Evolutionary conservation across 1,139 yeast genomes (phyloP), one percentile per base, ranked within the genome.

Genomic region (Lodderomyces metapsilosis): DNA sequence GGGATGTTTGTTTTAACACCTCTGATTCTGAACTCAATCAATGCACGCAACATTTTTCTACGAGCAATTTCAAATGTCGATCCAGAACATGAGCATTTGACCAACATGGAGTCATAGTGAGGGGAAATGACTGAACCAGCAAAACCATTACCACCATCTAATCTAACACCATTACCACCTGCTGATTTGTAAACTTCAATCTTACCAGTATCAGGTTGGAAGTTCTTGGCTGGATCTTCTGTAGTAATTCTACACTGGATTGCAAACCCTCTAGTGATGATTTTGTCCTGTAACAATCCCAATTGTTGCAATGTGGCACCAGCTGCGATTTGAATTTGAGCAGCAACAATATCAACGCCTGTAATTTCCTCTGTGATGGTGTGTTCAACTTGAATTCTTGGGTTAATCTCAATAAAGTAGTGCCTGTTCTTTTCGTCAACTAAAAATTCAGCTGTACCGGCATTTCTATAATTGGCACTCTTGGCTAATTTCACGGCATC

Each of bases 241-340:
- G 98, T 94, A 43, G 98, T 92, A 70, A 92, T 92, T 78, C 98
- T 89, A 76, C 98, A 94, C 73, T 92, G 99, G 56, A 92, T 92
- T 35, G 98, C 98, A 64, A 91, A 92, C 10, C 99, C 99, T 62
- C 98, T 82, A 41, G 95, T 84, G 45, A 96, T 86, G 68, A 92
- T 89, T 62, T 86, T 85, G 64, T 91, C 96, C 71, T 92, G 98
- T 52, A 91, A 72, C 50, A 92, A 76, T 16, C 98, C 98, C 56
- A 92, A 76, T 62, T 92, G 95, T 52, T 83, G 84, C 56, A 92
- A 76, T 2, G 96, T 80, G 31, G 98, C 98, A 58, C 99, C 99
- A 5, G 98, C 98, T 41, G 98, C 98, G 58, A 92, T 89, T 73
- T 94, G 98, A 58, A 92, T 92, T 72, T 92, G 99, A 16, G 98